Percentiles rank a stretch among this genome's conserved stretches.
phyloP scores from a whole-genome alignment of 2,329 filamentous ascomycete species.

The Aspergillus sp. region DNA sequence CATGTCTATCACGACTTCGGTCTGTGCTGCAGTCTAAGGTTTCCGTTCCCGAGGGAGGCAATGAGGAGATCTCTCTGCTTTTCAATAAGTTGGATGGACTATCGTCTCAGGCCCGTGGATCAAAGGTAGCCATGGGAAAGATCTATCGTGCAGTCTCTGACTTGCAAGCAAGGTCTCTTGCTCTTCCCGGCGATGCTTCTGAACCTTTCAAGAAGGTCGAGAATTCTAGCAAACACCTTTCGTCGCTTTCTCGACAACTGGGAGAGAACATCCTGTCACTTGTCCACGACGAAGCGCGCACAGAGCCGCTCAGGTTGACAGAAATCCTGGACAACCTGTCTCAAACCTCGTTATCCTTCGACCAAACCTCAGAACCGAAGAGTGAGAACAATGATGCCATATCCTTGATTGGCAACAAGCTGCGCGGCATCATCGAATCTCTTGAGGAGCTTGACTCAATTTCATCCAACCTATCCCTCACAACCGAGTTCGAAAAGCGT shows the following conservation, averaged over 20 bases:
- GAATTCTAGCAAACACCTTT: conserved; percentile 56
- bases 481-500: conserved; percentile 70
- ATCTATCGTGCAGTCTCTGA: conserved; percentile 70
- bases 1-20: conserved; percentile 58
- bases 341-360: conserved; percentile 21
- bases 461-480: conserved; percentile 63
- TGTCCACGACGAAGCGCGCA: conserved; percentile 64
- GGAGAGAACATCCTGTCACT: conserved; percentile 61
- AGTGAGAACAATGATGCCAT: conserved; percentile 53
- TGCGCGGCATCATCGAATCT: conserved; percentile 58
- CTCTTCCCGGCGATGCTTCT: conserved; percentile 60
- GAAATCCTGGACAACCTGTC: conserved; percentile 60
- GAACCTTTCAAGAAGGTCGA: conserved; percentile 67
- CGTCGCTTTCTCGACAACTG: conserved; percentile 58
- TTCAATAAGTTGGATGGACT: conserved; percentile 63
- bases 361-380: conserved; percentile 18
- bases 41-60: conserved; percentile 53
- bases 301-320: conserved; percentile 57
- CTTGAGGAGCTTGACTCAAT: conserved; percentile 66
- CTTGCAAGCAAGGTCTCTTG: conserved; percentile 66
- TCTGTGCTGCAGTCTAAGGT: conserved; percentile 62
- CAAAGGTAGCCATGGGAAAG: conserved; percentile 77
- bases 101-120: conserved; percentile 68
- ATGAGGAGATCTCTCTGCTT: conserved; percentile 63
- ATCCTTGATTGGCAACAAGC: conserved; percentile 58